Evolutionary conservation across 1,284 basidiomycete species (phyloP).

Genomic region (Ustilago trichophora): DNA sequence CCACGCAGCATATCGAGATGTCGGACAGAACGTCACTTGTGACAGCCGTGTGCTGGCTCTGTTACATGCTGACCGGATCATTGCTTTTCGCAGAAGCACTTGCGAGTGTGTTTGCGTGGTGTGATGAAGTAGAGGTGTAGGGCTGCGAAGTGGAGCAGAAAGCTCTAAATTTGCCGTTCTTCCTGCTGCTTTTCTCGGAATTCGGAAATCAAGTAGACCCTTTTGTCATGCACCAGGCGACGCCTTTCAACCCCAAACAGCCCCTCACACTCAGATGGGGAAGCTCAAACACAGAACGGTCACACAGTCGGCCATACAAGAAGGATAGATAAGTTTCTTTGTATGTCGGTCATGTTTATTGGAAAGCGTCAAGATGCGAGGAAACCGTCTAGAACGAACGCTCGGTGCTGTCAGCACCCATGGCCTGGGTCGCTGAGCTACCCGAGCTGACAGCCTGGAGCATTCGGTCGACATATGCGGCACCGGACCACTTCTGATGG

Average conservation of each 20-base stretch:
- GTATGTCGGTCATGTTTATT: no score
- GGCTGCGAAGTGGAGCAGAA: constrained; percentile 7
- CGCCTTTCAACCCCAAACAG: no score
- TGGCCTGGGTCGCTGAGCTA: constrained; percentile 59
- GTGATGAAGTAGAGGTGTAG: neutral
- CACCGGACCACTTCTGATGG: constrained; percentile 65
- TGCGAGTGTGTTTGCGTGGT: neutral
- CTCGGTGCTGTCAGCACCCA: constrained; percentile 60
- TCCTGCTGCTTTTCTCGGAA: constrained; percentile 11
- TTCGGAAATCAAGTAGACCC: neutral
- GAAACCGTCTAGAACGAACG: constrained; percentile 50
- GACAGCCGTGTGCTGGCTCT: neutral
- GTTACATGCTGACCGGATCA: constrained; percentile 36
- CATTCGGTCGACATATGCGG: constrained; percentile 62
- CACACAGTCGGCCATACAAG: no score
- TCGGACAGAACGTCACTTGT: neutral
- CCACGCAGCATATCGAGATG: neutral
- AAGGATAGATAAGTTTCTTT: no score
- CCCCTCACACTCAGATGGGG: no score
- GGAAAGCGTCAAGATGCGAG: no score
- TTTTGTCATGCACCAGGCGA: no score
- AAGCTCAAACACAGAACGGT: no score
- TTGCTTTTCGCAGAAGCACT: no score
- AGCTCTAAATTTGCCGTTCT: constrained; percentile 13
- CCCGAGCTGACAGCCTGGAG: constrained; percentile 62